Percentiles rank a stretch among this genome's conserved stretches.
These are phyloP conservation scores for Phallus indusiatus DNA, from an alignment of 768 basidiomycete genomes.

Conservation along the genomic window DNA sequence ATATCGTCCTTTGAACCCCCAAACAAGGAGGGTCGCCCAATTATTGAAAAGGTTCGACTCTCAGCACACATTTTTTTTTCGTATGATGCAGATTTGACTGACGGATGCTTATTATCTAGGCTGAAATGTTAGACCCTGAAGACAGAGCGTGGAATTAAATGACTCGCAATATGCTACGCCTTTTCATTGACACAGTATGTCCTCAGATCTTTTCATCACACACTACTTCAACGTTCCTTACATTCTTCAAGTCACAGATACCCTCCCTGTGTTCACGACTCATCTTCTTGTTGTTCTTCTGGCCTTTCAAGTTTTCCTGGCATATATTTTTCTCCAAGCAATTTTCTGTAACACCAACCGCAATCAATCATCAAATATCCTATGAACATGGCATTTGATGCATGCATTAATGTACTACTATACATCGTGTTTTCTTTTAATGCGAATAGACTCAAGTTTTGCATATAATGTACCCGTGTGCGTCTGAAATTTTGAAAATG, in stretches of 20 bases:
- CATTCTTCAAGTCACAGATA: too few species aligned
- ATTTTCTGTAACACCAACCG: not conserved
- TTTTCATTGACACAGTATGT: not conserved
- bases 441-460: not conserved
- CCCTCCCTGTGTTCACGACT: not conserved
- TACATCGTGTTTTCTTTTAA: not conserved
- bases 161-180: not conserved
- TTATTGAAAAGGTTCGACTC: constrained; percentile 3
- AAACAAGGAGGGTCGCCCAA: constrained; percentile 4
- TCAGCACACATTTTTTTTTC: not conserved
- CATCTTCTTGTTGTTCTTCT: not conserved
- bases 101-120: not conserved
- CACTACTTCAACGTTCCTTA: not conserved
- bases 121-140: constrained; percentile 9
- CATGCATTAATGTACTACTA: not conserved
- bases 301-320: not conserved
- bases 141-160: not conserved
- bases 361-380: not conserved
- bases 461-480: not conserved
- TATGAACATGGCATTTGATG: not conserved
- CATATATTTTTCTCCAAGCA: not conserved
- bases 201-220: not conserved
- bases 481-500: not conserved
- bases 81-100: too few species aligned
- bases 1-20: constrained; percentile 5